phyloP scores from a whole-genome alignment of 2,329 filamentous ascomycete genomes.

The Pseudogymnoascus pannorum region DNA sequence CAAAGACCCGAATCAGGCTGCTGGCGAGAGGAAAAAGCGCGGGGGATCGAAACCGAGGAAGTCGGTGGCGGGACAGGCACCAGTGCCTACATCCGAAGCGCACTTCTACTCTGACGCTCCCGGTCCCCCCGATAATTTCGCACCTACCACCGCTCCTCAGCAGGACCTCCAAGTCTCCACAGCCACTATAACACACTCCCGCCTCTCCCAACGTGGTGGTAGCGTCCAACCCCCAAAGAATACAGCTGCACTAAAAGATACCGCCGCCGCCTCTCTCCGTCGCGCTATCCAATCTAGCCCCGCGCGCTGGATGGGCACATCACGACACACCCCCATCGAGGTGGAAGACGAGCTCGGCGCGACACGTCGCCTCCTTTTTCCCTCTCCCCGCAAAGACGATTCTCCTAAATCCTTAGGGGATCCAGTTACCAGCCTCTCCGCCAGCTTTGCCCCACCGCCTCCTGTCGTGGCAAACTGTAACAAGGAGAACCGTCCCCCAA shows the following conservation, averaged over 20 bases:
- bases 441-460: constrained; percentile 27
- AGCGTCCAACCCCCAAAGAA: constrained; percentile 24
- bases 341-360: constrained; percentile 42
- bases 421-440: constrained; percentile 40
- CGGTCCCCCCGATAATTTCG: constrained; percentile 37
- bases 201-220: constrained; percentile 17
- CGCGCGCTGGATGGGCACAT: constrained; percentile 39
- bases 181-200: not conserved
- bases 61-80: constrained; percentile 8
- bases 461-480: constrained; percentile 10
- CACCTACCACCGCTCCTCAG: constrained; percentile 7
- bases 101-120: constrained; percentile 47
- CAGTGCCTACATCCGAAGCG: constrained; percentile 43
- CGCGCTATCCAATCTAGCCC: constrained; percentile 31
- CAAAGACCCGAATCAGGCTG: constrained; percentile 28
- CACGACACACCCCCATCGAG: constrained; percentile 47
- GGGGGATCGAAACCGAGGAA: constrained; percentile 28
- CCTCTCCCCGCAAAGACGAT: constrained; percentile 63
- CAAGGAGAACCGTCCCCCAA: constrained; percentile 26
- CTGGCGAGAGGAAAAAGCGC: constrained; percentile 42
- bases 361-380: constrained; percentile 67
- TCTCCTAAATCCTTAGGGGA: constrained; percentile 55
- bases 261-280: constrained; percentile 25
- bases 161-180: constrained; percentile 7
- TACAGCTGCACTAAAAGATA: constrained; percentile 26